phyloP scores from a whole-genome alignment of 2,329 filamentous ascomycete genomes.

The Xylariaceae sp. region DNA sequence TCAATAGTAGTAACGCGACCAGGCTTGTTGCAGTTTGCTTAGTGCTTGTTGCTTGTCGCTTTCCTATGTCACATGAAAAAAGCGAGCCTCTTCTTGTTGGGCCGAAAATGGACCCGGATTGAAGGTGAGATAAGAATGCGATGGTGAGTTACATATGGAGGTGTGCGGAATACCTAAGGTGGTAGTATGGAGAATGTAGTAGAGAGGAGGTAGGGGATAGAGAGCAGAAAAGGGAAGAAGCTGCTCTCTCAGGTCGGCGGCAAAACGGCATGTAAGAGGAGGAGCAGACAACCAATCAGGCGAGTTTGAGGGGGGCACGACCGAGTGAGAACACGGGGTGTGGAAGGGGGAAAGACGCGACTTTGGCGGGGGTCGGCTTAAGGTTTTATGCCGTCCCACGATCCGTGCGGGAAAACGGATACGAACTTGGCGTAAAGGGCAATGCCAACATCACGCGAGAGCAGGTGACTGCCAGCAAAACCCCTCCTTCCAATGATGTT shows the following conservation, averaged over 20 bases:
- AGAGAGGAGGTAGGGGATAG: not conserved
- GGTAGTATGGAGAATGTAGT: too few relatives aligned
- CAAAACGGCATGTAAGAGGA: not conserved
- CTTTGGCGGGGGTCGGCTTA: slow-evolving; percentile 9
- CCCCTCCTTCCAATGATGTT: not conserved
- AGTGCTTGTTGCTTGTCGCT: not conserved
- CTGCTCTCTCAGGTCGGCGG: slow-evolving; percentile 6
- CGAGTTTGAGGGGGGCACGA: slow-evolving; percentile 12
- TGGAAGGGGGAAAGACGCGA: slow-evolving; percentile 19
- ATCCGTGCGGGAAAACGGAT: not conserved
- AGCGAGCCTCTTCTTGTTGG: not conserved
- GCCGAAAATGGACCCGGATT: not conserved
- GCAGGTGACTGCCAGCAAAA: slow-evolving; percentile 17
- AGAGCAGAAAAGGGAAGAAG: slow-evolving; percentile 11
- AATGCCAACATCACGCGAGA: slow-evolving; percentile 24
- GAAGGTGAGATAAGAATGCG: not conserved
- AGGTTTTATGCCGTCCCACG: slow-evolving; percentile 5
- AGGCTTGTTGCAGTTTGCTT: too few relatives aligned
- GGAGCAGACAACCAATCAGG: not conserved
- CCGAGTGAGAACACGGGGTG: not conserved
- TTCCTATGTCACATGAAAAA: not conserved
- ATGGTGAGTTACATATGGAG: not conserved
- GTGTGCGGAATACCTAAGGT: not conserved
- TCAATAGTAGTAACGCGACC: too few relatives aligned
- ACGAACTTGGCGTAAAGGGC: not conserved